These are phyloP conservation scores for Zoysia matrella DNA, from an alignment of 202 grass and related monocot genomes.

Conservation along the genomic window DNA sequence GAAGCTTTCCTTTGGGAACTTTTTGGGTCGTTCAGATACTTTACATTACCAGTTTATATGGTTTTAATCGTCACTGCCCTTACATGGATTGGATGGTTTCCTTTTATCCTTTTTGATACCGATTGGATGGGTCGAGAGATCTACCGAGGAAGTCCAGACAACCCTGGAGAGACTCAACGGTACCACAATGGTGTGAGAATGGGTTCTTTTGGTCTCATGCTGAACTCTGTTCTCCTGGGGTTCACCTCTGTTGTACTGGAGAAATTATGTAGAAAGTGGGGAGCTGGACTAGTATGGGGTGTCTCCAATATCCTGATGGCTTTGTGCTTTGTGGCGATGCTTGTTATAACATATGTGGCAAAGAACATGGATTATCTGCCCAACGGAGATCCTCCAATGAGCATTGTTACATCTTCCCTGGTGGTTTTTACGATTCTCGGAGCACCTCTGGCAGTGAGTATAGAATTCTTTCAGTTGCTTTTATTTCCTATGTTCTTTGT, in stretches of 20 bases:
- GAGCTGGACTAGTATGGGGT: constrained; percentile 88
- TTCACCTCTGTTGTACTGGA: constrained; percentile 85
- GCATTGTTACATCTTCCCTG: constrained; percentile 71
- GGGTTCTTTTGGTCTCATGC: constrained; percentile 86
- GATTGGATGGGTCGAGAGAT: constrained; percentile 99
- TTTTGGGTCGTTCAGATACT: constrained; percentile 87
- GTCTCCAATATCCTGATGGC: constrained; percentile 88
- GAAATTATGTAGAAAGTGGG: constrained; percentile 83
- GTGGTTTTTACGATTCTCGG: constrained; percentile 81
- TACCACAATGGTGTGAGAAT: constrained; percentile 92
- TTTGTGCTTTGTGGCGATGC: constrained; percentile 83
- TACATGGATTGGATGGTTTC: constrained; percentile 55
- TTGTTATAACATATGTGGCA: constrained; percentile 78
- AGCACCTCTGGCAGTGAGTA: constrained; percentile 70
- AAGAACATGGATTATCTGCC: constrained; percentile 72
- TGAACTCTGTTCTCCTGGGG: constrained; percentile 88
- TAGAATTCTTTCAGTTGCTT: background rate
- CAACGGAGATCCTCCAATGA: constrained; percentile 57
- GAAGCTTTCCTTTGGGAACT: constrained; percentile 96
- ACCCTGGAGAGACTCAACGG: constrained; percentile 43
- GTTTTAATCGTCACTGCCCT: constrained; percentile 90
- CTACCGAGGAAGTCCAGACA: constrained; percentile 75
- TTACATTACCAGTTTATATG: constrained; percentile 81
- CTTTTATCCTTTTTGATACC: constrained; percentile 75
- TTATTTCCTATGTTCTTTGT: background rate